These are phyloP conservation scores for Coelastrella sp. DNA, from an alignment of 139 green algal genomes.

Conservation along the genomic window DNA sequence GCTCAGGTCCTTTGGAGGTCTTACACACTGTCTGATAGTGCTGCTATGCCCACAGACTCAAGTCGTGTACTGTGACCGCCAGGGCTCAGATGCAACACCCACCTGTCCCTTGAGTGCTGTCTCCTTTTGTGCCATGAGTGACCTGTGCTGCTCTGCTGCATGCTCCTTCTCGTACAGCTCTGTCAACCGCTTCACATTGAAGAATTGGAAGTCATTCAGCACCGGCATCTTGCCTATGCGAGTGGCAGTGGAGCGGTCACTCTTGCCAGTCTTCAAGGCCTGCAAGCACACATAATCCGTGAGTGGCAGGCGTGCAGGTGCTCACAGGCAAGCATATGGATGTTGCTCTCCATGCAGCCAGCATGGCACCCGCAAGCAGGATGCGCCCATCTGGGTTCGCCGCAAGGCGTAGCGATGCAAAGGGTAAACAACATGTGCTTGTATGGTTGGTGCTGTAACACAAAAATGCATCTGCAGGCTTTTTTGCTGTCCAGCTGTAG, in stretches of 20 bases:
- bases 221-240: constrained; percentile 93
- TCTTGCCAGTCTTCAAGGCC: constrained; percentile 59
- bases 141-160: constrained; percentile 76
- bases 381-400: too few species aligned
- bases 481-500: too few species aligned
- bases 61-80: neutral
- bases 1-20: too few species aligned
- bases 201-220: constrained; percentile 99
- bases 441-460: too few species aligned
- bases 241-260: constrained; percentile 58
- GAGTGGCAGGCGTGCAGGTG: neutral
- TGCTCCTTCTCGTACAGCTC: constrained; percentile 96
- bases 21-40: too few species aligned
- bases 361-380: too few species aligned
- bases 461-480: too few species aligned
- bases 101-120: constrained; percentile 50
- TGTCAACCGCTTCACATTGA: constrained; percentile 79
- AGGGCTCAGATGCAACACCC: neutral
- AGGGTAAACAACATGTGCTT: too few species aligned
- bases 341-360: too few species aligned
- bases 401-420: too few species aligned
- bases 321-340: too few species aligned
- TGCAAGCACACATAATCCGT: neutral
- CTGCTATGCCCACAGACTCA: too few species aligned
- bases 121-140: constrained; percentile 71